Evolutionary conservation across 805 yeast species (phyloP).

Genomic region (Lipomyces anomalus): DNA sequence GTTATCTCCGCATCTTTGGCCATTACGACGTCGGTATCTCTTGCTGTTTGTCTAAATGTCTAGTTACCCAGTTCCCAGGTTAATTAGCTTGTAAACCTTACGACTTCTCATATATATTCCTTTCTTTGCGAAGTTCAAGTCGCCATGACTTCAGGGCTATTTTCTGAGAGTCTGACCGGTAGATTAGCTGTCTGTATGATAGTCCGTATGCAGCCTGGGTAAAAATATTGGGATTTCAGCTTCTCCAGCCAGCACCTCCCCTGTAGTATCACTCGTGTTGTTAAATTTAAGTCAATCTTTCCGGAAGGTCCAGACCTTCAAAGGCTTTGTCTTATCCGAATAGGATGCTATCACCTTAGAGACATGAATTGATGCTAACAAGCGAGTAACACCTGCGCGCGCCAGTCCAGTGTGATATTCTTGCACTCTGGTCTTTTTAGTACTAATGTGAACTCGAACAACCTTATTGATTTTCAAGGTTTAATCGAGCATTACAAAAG

Average conservation of each 20-base stretch:
- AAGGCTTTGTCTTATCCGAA: slow-evolving; percentile 41
- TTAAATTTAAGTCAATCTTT: slow-evolving; percentile 41
- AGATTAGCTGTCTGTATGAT: slow-evolving; percentile 47
- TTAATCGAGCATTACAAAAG: too few relatives aligned
- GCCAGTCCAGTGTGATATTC: too few relatives aligned
- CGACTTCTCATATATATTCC: too few relatives aligned
- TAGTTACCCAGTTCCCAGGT: slow-evolving; percentile 44
- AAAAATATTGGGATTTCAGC: slow-evolving; percentile 46
- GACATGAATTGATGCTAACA: slow-evolving; percentile 42
- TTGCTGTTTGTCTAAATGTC: slow-evolving; percentile 42
- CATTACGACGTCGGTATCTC: slow-evolving; percentile 42
- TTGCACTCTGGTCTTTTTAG: too few relatives aligned
- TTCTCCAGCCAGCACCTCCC: slow-evolving; percentile 45
- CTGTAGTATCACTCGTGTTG: slow-evolving; percentile 48
- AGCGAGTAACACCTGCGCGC: slow-evolving; percentile 39
- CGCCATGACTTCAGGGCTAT: too few relatives aligned
- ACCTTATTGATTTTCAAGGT: too few relatives aligned
- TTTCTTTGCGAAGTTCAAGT: too few relatives aligned
- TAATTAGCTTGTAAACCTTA: too few relatives aligned
- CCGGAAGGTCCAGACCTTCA: slow-evolving; percentile 41
- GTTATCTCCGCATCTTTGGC: slow-evolving; percentile 43
- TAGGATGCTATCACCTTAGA: slow-evolving; percentile 43
- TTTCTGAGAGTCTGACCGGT: slow-evolving; percentile 41
- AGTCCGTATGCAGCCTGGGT: slow-evolving; percentile 45
- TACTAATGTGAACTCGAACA: too few relatives aligned